phyloP scores from a whole-genome alignment of 2,329 filamentous ascomycete genomes.

The Hirsutella rhossiliensis region DNA sequence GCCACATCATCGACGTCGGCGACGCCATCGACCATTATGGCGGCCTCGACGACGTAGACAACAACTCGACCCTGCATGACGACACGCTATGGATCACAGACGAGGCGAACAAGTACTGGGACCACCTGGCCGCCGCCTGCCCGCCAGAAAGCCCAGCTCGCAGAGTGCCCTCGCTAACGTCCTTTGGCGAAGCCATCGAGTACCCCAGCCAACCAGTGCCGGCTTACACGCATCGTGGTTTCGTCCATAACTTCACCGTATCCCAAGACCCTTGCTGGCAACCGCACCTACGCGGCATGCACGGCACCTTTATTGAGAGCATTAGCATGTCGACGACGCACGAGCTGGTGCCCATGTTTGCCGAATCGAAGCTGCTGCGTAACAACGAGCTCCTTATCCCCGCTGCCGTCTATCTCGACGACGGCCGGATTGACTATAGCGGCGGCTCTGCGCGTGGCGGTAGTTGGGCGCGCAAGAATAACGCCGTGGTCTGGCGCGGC shows the following conservation, averaged over 20 bases:
- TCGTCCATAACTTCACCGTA: slow-evolving; percentile 45
- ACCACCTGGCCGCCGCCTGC: slow-evolving; percentile 43
- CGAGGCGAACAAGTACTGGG: slow-evolving; percentile 41
- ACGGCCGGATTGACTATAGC: slow-evolving; percentile 41
- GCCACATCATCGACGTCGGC: slow-evolving; percentile 28
- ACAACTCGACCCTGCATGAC: slow-evolving; percentile 19
- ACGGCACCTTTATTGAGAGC: slow-evolving; percentile 46
- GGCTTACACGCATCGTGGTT: slow-evolving; percentile 29
- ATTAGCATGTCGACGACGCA: slow-evolving; percentile 37
- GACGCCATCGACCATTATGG: slow-evolving; percentile 31
- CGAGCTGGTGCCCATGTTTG: slow-evolving; percentile 47
- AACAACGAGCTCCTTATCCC: slow-evolving; percentile 56
- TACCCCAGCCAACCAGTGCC: slow-evolving; percentile 21
- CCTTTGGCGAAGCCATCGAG: slow-evolving; percentile 17
- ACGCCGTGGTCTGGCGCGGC: slow-evolving; percentile 50
- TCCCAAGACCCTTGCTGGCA: slow-evolving; percentile 48
- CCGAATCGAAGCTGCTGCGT: slow-evolving; percentile 48
- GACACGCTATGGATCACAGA: slow-evolving; percentile 32
- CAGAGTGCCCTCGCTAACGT: slow-evolving; percentile 19
- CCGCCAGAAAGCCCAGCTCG: slow-evolving; percentile 38
- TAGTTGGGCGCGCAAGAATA: slow-evolving; percentile 44
- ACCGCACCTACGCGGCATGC: slow-evolving; percentile 35
- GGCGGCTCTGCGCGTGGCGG: slow-evolving; percentile 43
- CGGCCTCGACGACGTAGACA: slow-evolving; percentile 24
- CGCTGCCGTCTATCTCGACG: slow-evolving; percentile 50